Evolutionary conservation across 164 flowering plant species (phyloP), one percentile per base, ranked within the genome.

Genomic region (Vitis riparia): DNA sequence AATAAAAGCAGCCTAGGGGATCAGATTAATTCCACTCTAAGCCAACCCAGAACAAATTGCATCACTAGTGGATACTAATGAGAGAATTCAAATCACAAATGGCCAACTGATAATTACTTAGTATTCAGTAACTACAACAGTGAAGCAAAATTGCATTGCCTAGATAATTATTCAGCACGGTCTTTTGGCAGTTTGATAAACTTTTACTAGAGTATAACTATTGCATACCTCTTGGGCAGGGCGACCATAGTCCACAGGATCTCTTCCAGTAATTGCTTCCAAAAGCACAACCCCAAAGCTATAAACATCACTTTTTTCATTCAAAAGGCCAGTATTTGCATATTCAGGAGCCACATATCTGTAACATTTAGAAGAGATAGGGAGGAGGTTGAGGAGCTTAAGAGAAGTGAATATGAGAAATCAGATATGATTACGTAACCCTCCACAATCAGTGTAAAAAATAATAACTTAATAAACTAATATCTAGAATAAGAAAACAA

Each of bases 211-310:
- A 59, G 52, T n/a, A 19, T 12, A 52, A 51, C 8, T 49, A 48
- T 53, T 4, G 23, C 55, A 67, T 75, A 89, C 94, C 90, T 89
- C 91, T 61, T 80, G 83, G 8, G 86, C 71, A 61, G 91, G 81
- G 32, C 94, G 91, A n/a, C 88, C 88, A 78, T 87, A 88, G 73
- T 89, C 94, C 57, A 89, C 94, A n/a, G 94, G 94, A 70, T 89
- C 94, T 82, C 94, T 75, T 60, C 91, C 94, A 13, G 94, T 89
- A n/a, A 89, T 86, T 48, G 91, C 80, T 81, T 89, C 94, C 66
- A 89, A 62, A 9, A 89, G 79, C 63, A 89, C 72, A 68, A 89
- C 94, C 53, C 94, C 94, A 68, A 89, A 89, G 80, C 94, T 89
- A 73, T 88, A 89, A 44, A 88, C 91, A 77, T 89, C 94, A 67